These are phyloP conservation scores for Ceratocystis alfenasii DNA, from an alignment of 2,329 filamentous ascomycete genomes.

Conservation along the genomic window DNA sequence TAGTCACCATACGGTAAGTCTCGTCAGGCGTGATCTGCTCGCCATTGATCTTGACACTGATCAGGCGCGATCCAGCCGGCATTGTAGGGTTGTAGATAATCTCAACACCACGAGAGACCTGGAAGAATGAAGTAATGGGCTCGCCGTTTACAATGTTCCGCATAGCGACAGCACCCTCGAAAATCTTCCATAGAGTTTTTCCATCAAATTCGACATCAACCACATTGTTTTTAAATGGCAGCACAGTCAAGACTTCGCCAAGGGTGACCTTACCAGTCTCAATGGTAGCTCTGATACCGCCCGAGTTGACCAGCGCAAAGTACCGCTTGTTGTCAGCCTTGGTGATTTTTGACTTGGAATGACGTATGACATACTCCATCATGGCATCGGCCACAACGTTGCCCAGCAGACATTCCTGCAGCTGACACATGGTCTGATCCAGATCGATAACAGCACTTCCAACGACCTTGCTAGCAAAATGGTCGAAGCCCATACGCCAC, in stretches of 20 bases:
- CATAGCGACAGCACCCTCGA: slow-evolving; percentile 47
- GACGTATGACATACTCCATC: slow-evolving; percentile 37
- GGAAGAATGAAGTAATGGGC: slow-evolving; percentile 46
- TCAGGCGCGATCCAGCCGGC: slow-evolving; percentile 38
- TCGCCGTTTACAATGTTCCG: slow-evolving; percentile 44
- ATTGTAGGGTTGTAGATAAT: slow-evolving; percentile 46
- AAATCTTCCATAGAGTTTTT: slow-evolving; percentile 41
- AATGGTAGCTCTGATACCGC: slow-evolving; percentile 52
- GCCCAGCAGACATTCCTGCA: slow-evolving; percentile 46
- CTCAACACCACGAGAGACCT: slow-evolving; percentile 45
- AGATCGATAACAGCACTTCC: slow-evolving; percentile 44
- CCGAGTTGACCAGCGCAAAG: slow-evolving; percentile 52
- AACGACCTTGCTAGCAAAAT: slow-evolving; percentile 45
- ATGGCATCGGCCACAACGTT: slow-evolving; percentile 48
- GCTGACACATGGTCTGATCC: slow-evolving; percentile 47
- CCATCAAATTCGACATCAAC: slow-evolving; percentile 46
- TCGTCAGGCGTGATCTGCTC: slow-evolving; percentile 33
- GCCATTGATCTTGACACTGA: slow-evolving; percentile 40
- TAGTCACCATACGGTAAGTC: slow-evolving; percentile 47
- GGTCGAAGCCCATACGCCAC: slow-evolving; percentile 51
- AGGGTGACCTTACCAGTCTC: slow-evolving; percentile 49
- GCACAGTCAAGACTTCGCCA: slow-evolving; percentile 50
- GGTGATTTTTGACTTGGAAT: slow-evolving; percentile 36
- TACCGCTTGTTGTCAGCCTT: slow-evolving; percentile 31
- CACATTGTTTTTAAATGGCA: slow-evolving; percentile 54